Evolutionary conservation across 225 moss, liverwort and hornwort species (phyloP).

Genomic region (Marchantia polymorpha): DNA sequence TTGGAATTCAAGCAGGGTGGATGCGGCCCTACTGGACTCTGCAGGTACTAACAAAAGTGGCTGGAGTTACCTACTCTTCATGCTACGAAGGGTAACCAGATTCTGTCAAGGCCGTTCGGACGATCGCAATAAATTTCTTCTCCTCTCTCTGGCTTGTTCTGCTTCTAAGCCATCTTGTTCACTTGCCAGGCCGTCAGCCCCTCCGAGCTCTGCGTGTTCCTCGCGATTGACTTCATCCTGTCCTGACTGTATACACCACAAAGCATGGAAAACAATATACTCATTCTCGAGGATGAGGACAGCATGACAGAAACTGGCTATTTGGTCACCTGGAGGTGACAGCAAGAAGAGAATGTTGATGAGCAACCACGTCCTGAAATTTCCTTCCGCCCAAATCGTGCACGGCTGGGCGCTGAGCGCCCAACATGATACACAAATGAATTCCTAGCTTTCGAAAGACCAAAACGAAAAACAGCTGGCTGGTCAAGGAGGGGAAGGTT

Average conservation of each 20-base stretch:
- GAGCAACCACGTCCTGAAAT: background rate
- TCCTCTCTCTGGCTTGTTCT: background rate
- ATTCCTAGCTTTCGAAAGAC: background rate
- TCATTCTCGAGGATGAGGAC: background rate
- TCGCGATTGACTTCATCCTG: conserved; percentile 4
- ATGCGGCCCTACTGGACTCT: background rate
- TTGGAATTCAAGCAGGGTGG: background rate
- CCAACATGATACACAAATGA: background rate
- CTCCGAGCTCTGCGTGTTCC: background rate
- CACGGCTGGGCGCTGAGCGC: background rate
- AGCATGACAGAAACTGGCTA: background rate
- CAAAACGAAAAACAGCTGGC: background rate
- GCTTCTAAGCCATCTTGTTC: background rate
- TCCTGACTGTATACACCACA: background rate
- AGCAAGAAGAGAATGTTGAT: background rate
- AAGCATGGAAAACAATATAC: background rate
- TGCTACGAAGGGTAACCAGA: background rate
- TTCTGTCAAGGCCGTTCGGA: background rate
- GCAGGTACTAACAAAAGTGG: background rate
- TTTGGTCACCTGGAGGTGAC: background rate
- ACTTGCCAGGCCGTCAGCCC: background rate
- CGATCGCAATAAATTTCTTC: background rate
- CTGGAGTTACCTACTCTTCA: background rate
- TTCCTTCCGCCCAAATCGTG: background rate
- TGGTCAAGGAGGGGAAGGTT: too few species aligned